Conservation (phyloP, 208 protist genomes). For the Crithidia mellificae region DNA sequence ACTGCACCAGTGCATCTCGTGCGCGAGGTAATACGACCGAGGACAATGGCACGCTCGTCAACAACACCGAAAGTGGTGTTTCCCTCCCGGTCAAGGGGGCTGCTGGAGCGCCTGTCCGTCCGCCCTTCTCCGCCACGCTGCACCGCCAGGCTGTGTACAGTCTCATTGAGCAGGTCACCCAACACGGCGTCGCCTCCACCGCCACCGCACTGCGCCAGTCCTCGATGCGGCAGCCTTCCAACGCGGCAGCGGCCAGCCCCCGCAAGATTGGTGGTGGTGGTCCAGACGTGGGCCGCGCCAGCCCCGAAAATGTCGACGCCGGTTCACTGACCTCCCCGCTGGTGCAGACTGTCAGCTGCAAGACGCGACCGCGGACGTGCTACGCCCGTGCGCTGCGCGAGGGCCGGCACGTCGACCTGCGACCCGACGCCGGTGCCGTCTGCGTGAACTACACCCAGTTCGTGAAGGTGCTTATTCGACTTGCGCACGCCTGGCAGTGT, state of each 20-base stretch:
- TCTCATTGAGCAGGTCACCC: constrained; percentile 59
- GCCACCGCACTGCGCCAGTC: neutral
- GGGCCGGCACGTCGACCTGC: constrained; percentile 63
- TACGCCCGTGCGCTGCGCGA: constrained; percentile 53
- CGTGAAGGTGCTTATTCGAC: constrained; percentile 63
- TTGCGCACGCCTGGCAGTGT: constrained; percentile 71
- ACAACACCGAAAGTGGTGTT: too few relatives aligned
- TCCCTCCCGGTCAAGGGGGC: too few relatives aligned
- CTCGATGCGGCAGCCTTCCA: constrained; percentile 1
- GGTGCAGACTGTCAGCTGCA: constrained; percentile 26
- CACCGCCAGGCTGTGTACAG: constrained; percentile 65
- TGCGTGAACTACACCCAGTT: constrained; percentile 68
- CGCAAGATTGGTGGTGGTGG: neutral
- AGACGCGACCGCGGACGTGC: constrained; percentile 21
- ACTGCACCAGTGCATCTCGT: constrained; percentile 12
- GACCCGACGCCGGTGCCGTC: constrained; percentile 46
- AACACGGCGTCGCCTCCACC: constrained; percentile 17
- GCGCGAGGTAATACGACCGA: neutral
- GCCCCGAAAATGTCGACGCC: neutral
- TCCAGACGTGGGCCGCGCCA: neutral
- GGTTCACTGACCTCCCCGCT: neutral
- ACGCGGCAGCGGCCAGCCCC: neutral
- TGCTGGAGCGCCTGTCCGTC: constrained; percentile 3
- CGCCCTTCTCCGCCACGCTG: constrained; percentile 35
- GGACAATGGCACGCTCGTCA: neutral